phyloP scores from a whole-genome alignment of 2,329 filamentous ascomycete species.

The Neofusicoccum sp. region DNA sequence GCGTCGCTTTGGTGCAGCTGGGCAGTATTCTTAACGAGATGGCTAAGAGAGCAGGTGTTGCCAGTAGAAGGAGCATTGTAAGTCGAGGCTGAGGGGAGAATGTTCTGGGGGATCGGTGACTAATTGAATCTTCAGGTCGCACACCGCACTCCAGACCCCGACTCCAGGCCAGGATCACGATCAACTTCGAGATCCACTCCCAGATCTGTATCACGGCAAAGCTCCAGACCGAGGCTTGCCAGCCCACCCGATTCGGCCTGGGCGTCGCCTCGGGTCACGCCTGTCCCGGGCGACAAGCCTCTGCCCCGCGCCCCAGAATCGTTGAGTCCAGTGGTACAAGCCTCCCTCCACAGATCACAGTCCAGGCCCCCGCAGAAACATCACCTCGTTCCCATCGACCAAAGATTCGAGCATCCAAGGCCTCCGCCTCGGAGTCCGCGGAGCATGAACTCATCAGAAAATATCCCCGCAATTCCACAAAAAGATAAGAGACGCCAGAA shows the following conservation, averaged over 20 bases:
- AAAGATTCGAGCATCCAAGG: constrained; percentile 20
- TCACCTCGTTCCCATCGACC: constrained; percentile 18
- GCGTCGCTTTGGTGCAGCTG: constrained; percentile 70
- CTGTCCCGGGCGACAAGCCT: constrained; percentile 19
- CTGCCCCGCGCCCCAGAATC: constrained; percentile 18
- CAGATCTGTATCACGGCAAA: not conserved
- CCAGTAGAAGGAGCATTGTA: constrained; percentile 77
- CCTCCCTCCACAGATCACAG: constrained; percentile 15
- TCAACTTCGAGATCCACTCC: constrained; percentile 18
- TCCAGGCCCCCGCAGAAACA: constrained; percentile 14
- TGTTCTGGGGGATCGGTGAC: not conserved
- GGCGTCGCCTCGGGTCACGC: constrained; percentile 12
- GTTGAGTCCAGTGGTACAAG: not conserved
- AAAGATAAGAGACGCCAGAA: constrained; percentile 11
- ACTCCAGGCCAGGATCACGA: constrained; percentile 18
- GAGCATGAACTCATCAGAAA: not conserved
- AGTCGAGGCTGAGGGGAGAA: constrained; percentile 34
- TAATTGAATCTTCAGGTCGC: constrained; percentile 20
- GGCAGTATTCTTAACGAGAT: constrained; percentile 81
- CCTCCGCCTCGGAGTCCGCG: constrained; percentile 12
- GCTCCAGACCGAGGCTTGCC: constrained; percentile 17
- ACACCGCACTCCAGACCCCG: constrained; percentile 15
- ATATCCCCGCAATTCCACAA: not conserved
- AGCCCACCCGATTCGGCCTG: constrained; percentile 17
- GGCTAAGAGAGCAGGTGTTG: constrained; percentile 79